Base-by-base conservation (phyloP, 768 basidiomycete genomes). In the Lentinula lateritia region DNA sequence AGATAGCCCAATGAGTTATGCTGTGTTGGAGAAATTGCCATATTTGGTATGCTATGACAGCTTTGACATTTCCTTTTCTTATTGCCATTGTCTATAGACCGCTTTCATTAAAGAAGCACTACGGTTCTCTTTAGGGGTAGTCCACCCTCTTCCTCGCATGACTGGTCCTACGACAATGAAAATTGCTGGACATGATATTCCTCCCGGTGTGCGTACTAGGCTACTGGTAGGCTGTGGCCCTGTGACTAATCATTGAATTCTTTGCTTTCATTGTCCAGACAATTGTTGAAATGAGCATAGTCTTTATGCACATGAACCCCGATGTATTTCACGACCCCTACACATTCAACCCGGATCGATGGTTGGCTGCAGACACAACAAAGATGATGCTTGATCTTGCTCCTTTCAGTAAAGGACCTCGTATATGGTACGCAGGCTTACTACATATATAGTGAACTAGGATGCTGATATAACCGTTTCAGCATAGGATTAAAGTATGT, bases 91-190 rank as follows among this genome's bases (percentile, higher is more conserved):
- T 13, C 32, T 54, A 23, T 58, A 81, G 81, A 78, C 76, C 1
- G 80, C 79, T 5, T 78, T 81, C 35, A 72, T 81, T 35, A 80
- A 80, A 61, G 80, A 82, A 65, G 72, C 78, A 0, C 70, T 81
- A 48, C 70, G 81, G 28, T 70, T 80, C 63, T 70, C 73, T 32
- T 73, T 75, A 60, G 78, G 79, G 9, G 66, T 76, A 2, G 71
- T 75, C 12, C 74, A 68, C 2, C 74, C 76, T 5, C 68, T 79
- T 41, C 74, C 78, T 16, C 71, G 80, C 36, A 66, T 80, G 34
- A 74, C 80, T 6, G 74, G 74, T 2, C 72, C 71, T 6, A 61
- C 67, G 15, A 72, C 71, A 28, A 66, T 73, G 0, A 62, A 67
- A 28, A 77, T 83, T 13, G 68, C 67, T 20, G 79, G 78, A 0